Evolutionary conservation across 306 rosid species (phyloP).

Genomic region (Prunus kanzakura): DNA sequence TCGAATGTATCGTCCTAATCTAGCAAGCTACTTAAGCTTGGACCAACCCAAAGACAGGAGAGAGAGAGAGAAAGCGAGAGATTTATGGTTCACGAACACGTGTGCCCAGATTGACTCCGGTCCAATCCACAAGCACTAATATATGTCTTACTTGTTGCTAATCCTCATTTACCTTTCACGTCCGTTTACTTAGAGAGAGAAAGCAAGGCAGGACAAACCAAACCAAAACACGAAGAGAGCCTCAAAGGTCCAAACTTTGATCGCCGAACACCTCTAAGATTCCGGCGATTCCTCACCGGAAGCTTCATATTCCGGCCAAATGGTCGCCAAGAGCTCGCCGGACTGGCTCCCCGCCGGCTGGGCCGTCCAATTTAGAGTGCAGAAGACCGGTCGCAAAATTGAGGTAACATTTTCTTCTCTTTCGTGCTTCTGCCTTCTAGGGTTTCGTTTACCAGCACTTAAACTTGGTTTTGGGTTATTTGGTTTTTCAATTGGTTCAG

Average conservation of each 20-base stretch:
- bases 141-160: too few species aligned
- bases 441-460: conserved; percentile 1
- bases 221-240: background rate
- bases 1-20: background rate
- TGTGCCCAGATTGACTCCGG: background rate
- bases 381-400: conserved; percentile 38
- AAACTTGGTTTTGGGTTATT: background rate
- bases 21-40: background rate
- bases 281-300: conserved; percentile 20
- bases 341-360: conserved; percentile 54
- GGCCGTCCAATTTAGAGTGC: conserved; percentile 36
- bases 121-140: background rate
- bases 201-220: background rate
- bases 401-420: conserved; percentile 26
- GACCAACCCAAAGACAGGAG: too few species aligned
- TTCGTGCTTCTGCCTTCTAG: conserved; percentile 5
- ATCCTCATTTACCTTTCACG: background rate
- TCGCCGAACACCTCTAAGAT: conserved; percentile 1
- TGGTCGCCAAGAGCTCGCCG: conserved; percentile 35
- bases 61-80: too few species aligned
- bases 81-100: background rate
- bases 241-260: background rate
- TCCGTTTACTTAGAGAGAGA: conserved; percentile 4
- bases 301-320: background rate
- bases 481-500: background rate